These are phyloP conservation scores for Chaetomium globosum DNA, from an alignment of 2,329 filamentous ascomycete genomes.

Conservation along the genomic window DNA sequence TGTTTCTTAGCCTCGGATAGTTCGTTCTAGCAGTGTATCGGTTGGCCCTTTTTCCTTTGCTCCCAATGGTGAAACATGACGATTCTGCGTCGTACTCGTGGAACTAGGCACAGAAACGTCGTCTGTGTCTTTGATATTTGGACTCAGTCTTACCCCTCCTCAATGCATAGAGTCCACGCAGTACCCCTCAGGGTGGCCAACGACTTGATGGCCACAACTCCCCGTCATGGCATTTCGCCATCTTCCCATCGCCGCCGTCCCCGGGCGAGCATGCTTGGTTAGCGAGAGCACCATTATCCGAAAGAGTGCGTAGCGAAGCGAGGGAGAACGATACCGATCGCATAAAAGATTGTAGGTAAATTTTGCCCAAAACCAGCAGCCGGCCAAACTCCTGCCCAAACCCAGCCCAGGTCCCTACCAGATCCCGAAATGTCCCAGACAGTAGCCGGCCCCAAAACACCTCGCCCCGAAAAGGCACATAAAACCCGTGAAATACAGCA, in stretches of 20 bases:
- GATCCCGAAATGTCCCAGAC: slow-evolving; percentile 1
- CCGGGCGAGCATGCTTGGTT: neutral
- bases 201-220: too few species aligned
- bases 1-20: neutral
- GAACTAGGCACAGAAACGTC: neutral
- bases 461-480: neutral
- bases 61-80: neutral
- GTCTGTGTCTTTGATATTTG: neutral
- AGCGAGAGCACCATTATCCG: too few species aligned
- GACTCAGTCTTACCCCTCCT: neutral
- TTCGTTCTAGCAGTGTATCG: neutral
- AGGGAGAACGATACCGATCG: neutral
- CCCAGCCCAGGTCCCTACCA: neutral
- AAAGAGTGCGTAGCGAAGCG: too few species aligned
- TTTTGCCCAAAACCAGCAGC: neutral
- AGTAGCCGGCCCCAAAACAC: neutral
- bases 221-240: too few species aligned
- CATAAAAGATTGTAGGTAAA: neutral
- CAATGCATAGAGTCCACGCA: neutral
- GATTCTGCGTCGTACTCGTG: neutral
- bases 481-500: neutral
- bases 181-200: too few species aligned
- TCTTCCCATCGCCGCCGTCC: neutral
- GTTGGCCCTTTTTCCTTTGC: neutral
- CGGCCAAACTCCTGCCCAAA: slow-evolving; percentile 8